Evolutionary conservation across 2,329 filamentous ascomycete genomes (phyloP), one percentile per base, ranked within the genome.

Genomic region (Lachnellula suecica): DNA sequence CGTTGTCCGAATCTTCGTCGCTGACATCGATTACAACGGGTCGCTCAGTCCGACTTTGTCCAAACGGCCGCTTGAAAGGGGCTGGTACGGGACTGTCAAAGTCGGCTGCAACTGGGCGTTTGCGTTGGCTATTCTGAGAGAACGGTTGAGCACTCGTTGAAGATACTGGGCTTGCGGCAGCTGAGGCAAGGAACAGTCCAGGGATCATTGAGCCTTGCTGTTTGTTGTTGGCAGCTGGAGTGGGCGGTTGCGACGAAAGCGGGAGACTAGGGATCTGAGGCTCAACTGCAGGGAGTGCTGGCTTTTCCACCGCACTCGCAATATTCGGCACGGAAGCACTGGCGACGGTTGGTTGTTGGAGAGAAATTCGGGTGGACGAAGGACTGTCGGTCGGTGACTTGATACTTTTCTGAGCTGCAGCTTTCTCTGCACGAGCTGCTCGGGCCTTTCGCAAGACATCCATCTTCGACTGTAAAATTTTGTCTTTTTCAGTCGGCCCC

Each of bases 1-100:
- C 82, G 45, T 83, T 79, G 34, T 80, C 78, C 6, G 74, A 77
- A 22, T 76, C 84, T 58, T 86, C 83, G 24, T 96, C 92, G 65
- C 90, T 96, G 35, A 95, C 86, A 59, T 95, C 83, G 60, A 96
- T 96, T 35, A 96, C 81, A 47, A 96, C 80, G 2, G 79, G 79
- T 45, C 84, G 77, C 22, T 85, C 77, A 47, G 79, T 73, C 22
- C 77, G 75, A 43, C 74, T 76, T 41, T 85, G 81, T 11, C 80
- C 81, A 61, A 86, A 85, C 4, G 83, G 79, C 44, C 85, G 82
- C 61, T 88, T 69, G 52, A 59, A 62, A 8, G 59, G 52, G 3
- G 48, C 31, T 24, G 71, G 65, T 0, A 74, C 71, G 19, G 76
- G 73, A n/a, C 82, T 79, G 54, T 88, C 83, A 57, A 88, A 85